A percentile compares a stretch with the other conserved stretches of the same genome.
Evolutionary conservation across 257 asterid species (phyloP).

Genomic region (Salvia splendens): DNA sequence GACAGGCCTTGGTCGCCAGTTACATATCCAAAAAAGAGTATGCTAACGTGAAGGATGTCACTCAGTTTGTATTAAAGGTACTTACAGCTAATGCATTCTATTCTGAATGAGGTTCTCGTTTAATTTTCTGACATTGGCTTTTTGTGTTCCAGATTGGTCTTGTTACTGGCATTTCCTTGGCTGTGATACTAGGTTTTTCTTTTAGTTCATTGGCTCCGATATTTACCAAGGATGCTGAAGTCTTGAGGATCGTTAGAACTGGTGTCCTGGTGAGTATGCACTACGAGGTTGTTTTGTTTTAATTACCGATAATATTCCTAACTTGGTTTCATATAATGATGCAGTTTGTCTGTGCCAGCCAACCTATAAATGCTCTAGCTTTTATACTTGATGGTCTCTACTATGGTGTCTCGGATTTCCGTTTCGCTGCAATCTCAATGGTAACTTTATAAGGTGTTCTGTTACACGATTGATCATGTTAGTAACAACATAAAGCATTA

Average conservation of each 20-base stretch:
- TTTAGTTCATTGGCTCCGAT: slow-evolving; percentile 66
- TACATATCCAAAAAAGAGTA: slow-evolving; percentile 72
- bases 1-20: slow-evolving; percentile 81
- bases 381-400: slow-evolving; percentile 84
- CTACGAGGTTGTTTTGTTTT: slow-evolving; percentile 1
- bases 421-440: slow-evolving; percentile 84
- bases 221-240: slow-evolving; percentile 71
- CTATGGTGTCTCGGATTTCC: slow-evolving; percentile 89
- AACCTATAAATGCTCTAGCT: slow-evolving; percentile 85
- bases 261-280: slow-evolving; percentile 60
- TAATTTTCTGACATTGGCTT: slow-evolving; percentile 23
- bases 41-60: slow-evolving; percentile 61
- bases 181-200: slow-evolving; percentile 61
- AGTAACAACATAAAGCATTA: slow-evolving; percentile 2
- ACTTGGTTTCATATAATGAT: slow-evolving; percentile 31
- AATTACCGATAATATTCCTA: slow-evolving; percentile 8
- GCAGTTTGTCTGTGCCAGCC: slow-evolving; percentile 93
- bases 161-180: slow-evolving; percentile 62
- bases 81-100: slow-evolving; percentile 22
- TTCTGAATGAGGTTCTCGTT: slow-evolving; percentile 4
- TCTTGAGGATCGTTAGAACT: slow-evolving; percentile 59
- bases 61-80: slow-evolving; percentile 72
- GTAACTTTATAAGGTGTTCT: slow-evolving; percentile 37
- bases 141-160: slow-evolving; percentile 61
- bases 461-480: slow-evolving; percentile 16